Evolutionary conservation across 2,329 filamentous ascomycete genomes (phyloP), one percentile per base, ranked within the genome.

Genomic region (Trichophyton verrucosum): DNA sequence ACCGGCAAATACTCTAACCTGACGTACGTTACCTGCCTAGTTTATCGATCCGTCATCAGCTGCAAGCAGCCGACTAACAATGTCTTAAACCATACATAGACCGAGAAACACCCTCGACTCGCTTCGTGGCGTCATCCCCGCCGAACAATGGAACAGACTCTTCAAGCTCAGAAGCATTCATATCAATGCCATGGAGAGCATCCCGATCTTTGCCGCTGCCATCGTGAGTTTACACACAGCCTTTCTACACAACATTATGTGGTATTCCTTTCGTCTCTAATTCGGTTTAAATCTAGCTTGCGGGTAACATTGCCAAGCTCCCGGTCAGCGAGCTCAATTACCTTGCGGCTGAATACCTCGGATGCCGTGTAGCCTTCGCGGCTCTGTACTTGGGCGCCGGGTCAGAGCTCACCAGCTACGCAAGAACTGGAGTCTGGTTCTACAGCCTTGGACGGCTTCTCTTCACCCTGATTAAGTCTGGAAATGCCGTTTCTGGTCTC

Each of bases 161-260:
- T 69, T 65, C 53, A 66, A 67, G 11, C 66, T 70, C 1, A 65
- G 66, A 17, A 68, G 71, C 3, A 70, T 70, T 11, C 72, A 73
- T 67, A 59, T 73, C 11, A 74, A 74, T 65, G 71, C 71, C 1
- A 62, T 73, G 59, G 72, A 74, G 58, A 65, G 67, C 3, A 63
- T 73, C 49, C 72, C 72, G 3, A 61, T 73, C 47, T 74, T 73
- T 61, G 71, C 71, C 8, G 67, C 68, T 62, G 70, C 71, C 9
- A 72, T 73, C 69, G 66, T 70, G 66, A 51, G 65, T 36, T n/a
- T n/a, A 3, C 3, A 24, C 2, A 3, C 33, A 13, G 3, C 11
- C 33, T 11, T 51, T 46, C 3, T 42, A 13, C 22, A 9, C 46
- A n/a, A 33, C 17, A 5, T n/a, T 17, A n/a, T 3, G n/a, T 49